Conservation (phyloP, 2,329 filamentous ascomycete species). For the Cordyceps fumosorosea region DNA sequence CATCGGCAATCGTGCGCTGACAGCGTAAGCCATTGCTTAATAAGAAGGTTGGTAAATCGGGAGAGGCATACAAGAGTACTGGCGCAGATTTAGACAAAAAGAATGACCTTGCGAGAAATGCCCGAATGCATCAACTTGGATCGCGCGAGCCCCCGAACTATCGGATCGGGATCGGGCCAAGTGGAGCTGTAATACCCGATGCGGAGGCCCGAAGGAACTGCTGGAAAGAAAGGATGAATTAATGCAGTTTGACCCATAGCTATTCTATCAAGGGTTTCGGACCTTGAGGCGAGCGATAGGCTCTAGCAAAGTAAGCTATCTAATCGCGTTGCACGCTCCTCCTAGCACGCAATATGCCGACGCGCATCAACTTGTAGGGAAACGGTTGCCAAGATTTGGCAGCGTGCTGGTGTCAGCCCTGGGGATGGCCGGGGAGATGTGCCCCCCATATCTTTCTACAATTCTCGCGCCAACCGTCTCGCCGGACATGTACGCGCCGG, state of each 20-base stretch:
- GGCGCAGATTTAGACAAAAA: not conserved
- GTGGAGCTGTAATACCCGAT: conserved; percentile 4
- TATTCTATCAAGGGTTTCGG: no score
- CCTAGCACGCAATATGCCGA: no score
- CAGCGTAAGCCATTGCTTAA: not conserved
- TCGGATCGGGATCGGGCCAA: conserved; percentile 1
- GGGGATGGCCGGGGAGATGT: not conserved
- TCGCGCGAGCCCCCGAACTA: not conserved
- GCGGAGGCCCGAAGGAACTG: not conserved
- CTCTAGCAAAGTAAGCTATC: no score
- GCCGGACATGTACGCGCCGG: conserved; percentile 88
- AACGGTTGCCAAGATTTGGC: not conserved
- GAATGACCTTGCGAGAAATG: not conserved
- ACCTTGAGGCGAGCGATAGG: no score
- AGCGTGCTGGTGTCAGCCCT: not conserved
- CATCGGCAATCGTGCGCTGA: not conserved
- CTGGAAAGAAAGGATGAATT: not conserved
- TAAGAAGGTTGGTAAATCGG: not conserved
- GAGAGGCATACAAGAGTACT: not conserved
- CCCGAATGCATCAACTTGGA: not conserved
- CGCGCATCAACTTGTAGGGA: no score
- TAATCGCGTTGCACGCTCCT: no score
- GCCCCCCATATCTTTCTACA: conserved; percentile 43
- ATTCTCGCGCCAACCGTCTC: conserved; percentile 68
- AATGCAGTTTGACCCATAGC: not conserved